Conservation (phyloP, 495 filamentous ascomycete species). For the Hyaloscypha finlandica region DNA sequence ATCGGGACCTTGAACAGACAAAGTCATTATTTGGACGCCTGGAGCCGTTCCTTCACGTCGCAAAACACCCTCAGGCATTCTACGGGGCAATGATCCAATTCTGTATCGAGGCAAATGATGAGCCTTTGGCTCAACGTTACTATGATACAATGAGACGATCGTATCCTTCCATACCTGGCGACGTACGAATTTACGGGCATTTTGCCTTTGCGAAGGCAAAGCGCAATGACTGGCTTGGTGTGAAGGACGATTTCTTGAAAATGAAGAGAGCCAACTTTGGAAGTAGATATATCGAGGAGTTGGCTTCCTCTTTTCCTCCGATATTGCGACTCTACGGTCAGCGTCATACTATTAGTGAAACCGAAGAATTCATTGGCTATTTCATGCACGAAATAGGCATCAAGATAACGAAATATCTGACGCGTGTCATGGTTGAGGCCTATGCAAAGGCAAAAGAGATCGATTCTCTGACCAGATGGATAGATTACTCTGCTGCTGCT, state of each 20-base stretch:
- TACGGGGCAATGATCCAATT: conserved; percentile 32
- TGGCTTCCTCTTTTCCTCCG: conserved; percentile 40
- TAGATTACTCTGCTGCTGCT: conserved; percentile 22
- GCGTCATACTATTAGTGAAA: conserved; percentile 42
- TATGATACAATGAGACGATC: conserved; percentile 13
- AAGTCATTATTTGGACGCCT: conserved; percentile 26
- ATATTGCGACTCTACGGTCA: conserved; percentile 47
- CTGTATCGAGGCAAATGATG: conserved; percentile 31
- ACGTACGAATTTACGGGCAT: conserved; percentile 33
- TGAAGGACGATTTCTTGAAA: conserved; percentile 37
- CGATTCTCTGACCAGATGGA: conserved; percentile 33
- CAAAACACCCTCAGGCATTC: conserved; percentile 20
- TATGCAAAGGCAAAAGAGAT: conserved; percentile 46
- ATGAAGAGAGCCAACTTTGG: conserved; percentile 33
- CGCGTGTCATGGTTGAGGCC: conserved; percentile 48
- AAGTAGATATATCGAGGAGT: conserved; percentile 14
- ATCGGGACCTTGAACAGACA: conserved; percentile 21
- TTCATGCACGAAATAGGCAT: conserved; percentile 41
- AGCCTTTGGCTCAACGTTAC: conserved; percentile 17
- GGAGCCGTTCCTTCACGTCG: conserved; percentile 1
- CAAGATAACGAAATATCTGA: conserved; percentile 37
- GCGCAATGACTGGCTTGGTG: conserved; percentile 47
- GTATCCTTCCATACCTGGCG: neutral
- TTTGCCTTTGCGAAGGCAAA: conserved; percentile 43
- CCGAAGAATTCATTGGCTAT: conserved; percentile 41